A percentile compares a stretch with the other conserved stretches of the same genome.
These are phyloP conservation scores for Wallacemonas rigidus DNA, from an alignment of 208 protist genomes.

Conservation along the genomic window DNA sequence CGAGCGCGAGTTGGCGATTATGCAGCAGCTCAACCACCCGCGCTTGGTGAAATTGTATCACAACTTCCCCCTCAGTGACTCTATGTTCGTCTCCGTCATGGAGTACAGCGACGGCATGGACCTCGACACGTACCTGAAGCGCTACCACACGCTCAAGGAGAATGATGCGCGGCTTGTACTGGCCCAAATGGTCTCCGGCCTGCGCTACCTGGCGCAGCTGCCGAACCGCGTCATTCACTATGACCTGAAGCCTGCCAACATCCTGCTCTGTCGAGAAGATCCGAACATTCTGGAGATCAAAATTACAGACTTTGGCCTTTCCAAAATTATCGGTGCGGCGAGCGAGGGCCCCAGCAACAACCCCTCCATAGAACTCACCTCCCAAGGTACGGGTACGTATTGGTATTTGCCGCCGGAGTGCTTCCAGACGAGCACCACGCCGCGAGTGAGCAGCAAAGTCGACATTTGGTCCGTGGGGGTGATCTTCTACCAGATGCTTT, in stretches of 20 bases:
- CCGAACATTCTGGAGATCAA: slow-evolving; percentile 84
- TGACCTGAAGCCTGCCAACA: slow-evolving; percentile 81
- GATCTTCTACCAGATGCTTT: slow-evolving; percentile 97
- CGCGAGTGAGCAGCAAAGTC: slow-evolving; percentile 89
- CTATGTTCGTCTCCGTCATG: slow-evolving; percentile 93
- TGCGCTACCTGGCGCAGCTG: slow-evolving; percentile 90
- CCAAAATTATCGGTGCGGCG: slow-evolving; percentile 90
- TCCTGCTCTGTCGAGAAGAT: slow-evolving; percentile 69
- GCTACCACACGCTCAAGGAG: slow-evolving; percentile 77
- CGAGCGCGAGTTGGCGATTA: slow-evolving; percentile 93
- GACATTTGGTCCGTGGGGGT: slow-evolving; percentile 93
- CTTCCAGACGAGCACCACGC: slow-evolving; percentile 87
- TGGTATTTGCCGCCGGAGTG: slow-evolving; percentile 97
- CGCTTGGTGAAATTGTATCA: slow-evolving; percentile 85
- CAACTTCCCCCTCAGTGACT: slow-evolving; percentile 79
- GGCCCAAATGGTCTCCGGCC: slow-evolving; percentile 87
- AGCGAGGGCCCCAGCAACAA: slow-evolving; percentile 59
- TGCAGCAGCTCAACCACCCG: slow-evolving; percentile 85
- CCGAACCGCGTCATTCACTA: slow-evolving; percentile 84
- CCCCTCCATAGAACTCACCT: slow-evolving; percentile 94
- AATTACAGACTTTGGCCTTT: slow-evolving; percentile 98
- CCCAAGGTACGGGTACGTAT: slow-evolving; percentile 96
- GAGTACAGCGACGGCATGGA: slow-evolving; percentile 93
- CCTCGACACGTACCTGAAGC: slow-evolving; percentile 92
- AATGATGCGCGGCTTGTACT: slow-evolving; percentile 90